Conservation (phyloP, 371 early-diverging fungal genomes). For the Hamiltosporidium magnivora region DNA sequence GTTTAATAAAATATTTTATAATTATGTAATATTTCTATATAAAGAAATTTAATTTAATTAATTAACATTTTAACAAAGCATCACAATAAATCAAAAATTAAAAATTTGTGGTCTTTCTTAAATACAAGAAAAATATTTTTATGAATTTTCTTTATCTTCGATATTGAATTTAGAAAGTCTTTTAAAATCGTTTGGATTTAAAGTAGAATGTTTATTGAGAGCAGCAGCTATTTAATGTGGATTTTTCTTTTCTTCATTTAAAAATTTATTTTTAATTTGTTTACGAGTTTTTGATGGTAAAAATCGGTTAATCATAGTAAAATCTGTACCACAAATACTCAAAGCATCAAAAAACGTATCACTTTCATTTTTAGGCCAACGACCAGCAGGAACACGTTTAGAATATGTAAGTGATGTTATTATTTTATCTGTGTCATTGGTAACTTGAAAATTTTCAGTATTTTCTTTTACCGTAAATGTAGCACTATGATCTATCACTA, state of each 20-base stretch:
- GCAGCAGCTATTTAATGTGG: constrained; percentile 7
- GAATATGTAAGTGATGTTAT: constrained; percentile 49
- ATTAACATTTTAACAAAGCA: too few relatives aligned
- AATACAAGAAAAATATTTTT: too few relatives aligned
- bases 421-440: constrained; percentile 28
- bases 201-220: too few relatives aligned
- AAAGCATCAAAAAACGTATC: constrained; percentile 48
- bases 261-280: constrained; percentile 47
- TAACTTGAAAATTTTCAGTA: constrained; percentile 10
- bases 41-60: too few relatives aligned
- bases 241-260: constrained; percentile 41
- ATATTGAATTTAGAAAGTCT: too few relatives aligned
- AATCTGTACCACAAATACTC: constrained; percentile 50
- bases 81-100: too few relatives aligned
- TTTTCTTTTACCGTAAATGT: constrained; percentile 16
- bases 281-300: constrained; percentile 47
- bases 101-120: too few relatives aligned
- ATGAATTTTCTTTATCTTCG: too few relatives aligned
- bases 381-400: constrained; percentile 17
- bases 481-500: constrained; percentile 33
- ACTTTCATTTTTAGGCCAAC: constrained; percentile 51
- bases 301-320: constrained; percentile 44
- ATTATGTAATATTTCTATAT: too few relatives aligned
- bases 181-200: too few relatives aligned
- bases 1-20: too few relatives aligned